Conservation (phyloP, 2,329 filamentous ascomycete genomes). For the Aureobasidium sp. region DNA sequence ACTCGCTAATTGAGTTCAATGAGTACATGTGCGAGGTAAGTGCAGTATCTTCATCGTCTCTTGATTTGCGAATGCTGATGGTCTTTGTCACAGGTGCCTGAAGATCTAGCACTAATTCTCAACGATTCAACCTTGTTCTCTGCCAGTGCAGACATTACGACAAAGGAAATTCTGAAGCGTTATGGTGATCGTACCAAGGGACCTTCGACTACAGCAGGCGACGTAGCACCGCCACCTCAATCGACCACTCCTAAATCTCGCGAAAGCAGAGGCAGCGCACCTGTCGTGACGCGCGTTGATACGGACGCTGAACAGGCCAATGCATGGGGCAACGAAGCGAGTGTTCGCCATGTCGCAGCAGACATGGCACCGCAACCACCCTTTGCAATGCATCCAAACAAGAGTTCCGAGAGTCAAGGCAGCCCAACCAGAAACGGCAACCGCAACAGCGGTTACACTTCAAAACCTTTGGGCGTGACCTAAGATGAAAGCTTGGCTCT, state of each 20-base stretch:
- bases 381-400: conserved; percentile 26
- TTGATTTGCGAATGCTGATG: conserved; percentile 22
- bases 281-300: conserved; percentile 66
- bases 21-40: conserved; percentile 96
- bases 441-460: conserved; percentile 23
- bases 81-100: conserved; percentile 62
- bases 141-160: conserved; percentile 78
- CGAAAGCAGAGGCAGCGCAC: conserved; percentile 39
- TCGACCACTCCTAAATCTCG: conserved; percentile 22
- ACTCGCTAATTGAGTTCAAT: conserved; percentile 84
- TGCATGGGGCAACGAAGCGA: conserved; percentile 75
- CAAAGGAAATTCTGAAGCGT: conserved; percentile 91
- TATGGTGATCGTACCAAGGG: conserved; percentile 75
- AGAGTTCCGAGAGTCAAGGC: conserved; percentile 26
- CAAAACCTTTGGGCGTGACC: conserved; percentile 24
- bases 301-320: conserved; percentile 68
- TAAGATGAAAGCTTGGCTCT: not conserved
- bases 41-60: conserved; percentile 19
- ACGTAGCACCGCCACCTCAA: conserved; percentile 23
- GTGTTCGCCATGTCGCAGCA: conserved; percentile 63
- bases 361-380: conserved; percentile 22
- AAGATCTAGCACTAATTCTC: conserved; percentile 79
- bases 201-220: conserved; percentile 26
- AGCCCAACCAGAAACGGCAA: conserved; percentile 27
- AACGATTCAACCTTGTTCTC: conserved; percentile 78